Conservation (phyloP, 495 filamentous ascomycete genomes). For the Viridothelium virens region DNA sequence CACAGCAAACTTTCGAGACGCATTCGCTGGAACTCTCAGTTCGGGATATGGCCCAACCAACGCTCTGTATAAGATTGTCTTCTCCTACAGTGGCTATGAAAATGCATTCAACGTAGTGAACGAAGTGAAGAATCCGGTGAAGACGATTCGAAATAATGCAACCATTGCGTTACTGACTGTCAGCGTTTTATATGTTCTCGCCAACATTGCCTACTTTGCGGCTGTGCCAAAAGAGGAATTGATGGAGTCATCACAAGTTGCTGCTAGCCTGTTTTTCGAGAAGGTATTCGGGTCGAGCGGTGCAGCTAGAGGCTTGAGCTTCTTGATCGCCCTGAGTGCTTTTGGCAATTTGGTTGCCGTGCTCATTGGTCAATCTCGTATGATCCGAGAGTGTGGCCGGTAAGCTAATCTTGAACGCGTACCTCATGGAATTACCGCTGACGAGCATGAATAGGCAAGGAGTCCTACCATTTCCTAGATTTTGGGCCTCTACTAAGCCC, state of each 20-base stretch:
- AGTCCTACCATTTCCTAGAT: slow-evolving; percentile 52
- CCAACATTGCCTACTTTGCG: slow-evolving; percentile 56
- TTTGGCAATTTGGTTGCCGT: slow-evolving; percentile 59
- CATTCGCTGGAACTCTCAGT: slow-evolving; percentile 47
- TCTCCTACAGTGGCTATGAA: slow-evolving; percentile 53
- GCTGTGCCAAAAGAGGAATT: slow-evolving; percentile 50
- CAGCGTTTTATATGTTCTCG: slow-evolving; percentile 50
- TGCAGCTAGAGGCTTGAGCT: slow-evolving; percentile 48
- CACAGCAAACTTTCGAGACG: slow-evolving; percentile 48
- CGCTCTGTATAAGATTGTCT: slow-evolving; percentile 55
- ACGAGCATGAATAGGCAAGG: slow-evolving; percentile 45
- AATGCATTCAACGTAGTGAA: slow-evolving; percentile 61
- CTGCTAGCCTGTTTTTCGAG: slow-evolving; percentile 53
- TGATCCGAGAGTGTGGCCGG: slow-evolving; percentile 55
- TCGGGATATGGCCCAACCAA: slow-evolving; percentile 43
- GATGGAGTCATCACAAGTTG: slow-evolving; percentile 44
- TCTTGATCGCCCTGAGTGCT: slow-evolving; percentile 54
- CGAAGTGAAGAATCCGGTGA: slow-evolving; percentile 57
- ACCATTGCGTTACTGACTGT: slow-evolving; percentile 45
- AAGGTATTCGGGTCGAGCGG: slow-evolving; percentile 49
- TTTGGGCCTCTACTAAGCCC: slow-evolving; percentile 57
- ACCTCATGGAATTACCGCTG: not conserved
- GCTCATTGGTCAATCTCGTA: slow-evolving; percentile 48
- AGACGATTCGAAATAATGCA: slow-evolving; percentile 47
- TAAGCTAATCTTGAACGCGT: slow-evolving; percentile 18